These are phyloP conservation scores for Posidonia australis DNA, from an alignment of 106 monocot species.

Conservation along the genomic window DNA sequence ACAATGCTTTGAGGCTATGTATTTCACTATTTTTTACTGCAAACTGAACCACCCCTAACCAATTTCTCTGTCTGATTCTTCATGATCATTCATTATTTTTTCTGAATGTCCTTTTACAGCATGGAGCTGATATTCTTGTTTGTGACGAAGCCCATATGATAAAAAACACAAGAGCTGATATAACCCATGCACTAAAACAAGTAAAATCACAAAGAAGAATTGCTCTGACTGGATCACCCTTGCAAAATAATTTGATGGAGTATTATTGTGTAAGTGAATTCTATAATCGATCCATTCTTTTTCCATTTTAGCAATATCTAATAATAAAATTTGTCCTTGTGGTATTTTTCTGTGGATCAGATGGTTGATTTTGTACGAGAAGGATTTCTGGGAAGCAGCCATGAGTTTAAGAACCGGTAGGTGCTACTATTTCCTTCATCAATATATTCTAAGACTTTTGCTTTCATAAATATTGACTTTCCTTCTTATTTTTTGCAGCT, in stretches of 20 bases:
- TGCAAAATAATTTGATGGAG: slow-evolving; percentile 99
- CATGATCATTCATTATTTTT: background rate
- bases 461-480: background rate
- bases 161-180: slow-evolving; percentile 91
- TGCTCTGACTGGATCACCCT: slow-evolving; percentile 93
- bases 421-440: background rate
- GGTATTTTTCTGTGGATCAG: slow-evolving; percentile 24
- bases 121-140: slow-evolving; percentile 82
- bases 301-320: background rate
- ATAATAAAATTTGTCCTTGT: background rate
- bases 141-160: slow-evolving; percentile 99
- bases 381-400: slow-evolving; percentile 88
- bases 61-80: background rate
- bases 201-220: slow-evolving; percentile 87
- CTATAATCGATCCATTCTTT: background rate
- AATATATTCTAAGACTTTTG: background rate
- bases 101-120: slow-evolving; percentile 15
- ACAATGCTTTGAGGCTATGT: no score
- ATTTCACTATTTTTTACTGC: no score
- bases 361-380: slow-evolving; percentile 99
- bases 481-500: slow-evolving; percentile 33
- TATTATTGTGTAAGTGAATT: slow-evolving; percentile 84
- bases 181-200: slow-evolving; percentile 80
- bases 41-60: no score
- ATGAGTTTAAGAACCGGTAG: slow-evolving; percentile 90